Evolutionary conservation across 176 grass and related monocot genomes (phyloP).

Genomic region (Metroxylon sagu): DNA sequence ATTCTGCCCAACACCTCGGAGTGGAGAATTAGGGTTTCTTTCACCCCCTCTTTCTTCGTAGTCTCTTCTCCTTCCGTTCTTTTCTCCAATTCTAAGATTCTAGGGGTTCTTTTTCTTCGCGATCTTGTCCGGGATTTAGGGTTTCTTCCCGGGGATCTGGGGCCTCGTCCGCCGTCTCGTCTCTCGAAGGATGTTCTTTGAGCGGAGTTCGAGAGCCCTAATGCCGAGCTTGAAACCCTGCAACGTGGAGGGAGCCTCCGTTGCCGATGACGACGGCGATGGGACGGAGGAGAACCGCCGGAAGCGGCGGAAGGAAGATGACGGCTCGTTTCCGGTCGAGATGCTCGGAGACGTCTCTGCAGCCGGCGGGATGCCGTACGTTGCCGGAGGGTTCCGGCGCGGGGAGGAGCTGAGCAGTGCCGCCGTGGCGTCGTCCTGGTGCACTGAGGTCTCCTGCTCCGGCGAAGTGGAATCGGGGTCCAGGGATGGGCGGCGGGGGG

Average conservation of each 20-base stretch:
- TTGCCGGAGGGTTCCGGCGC: background rate
- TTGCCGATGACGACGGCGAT: conserved; percentile 9
- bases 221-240: conserved; percentile 40
- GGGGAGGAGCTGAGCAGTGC: background rate
- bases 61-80: no score
- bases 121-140: background rate
- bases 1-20: no score
- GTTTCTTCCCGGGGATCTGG: conserved; percentile 18
- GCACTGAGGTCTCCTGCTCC: background rate
- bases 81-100: no score
- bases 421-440: background rate
- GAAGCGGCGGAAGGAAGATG: conserved; percentile 22
- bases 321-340: background rate
- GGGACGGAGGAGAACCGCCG: background rate
- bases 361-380: background rate
- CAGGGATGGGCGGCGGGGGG: background rate
- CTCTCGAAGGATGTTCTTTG: conserved; percentile 26
- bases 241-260: conserved; percentile 26
- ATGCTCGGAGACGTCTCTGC: conserved; percentile 1
- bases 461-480: background rate
- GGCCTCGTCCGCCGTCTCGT: background rate
- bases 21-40: no score
- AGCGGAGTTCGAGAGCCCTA: conserved; percentile 30
- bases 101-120: no score
- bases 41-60: no score